Conservation (phyloP, 2,329 filamentous ascomycete species). For the Sporothrix humicola region DNA sequence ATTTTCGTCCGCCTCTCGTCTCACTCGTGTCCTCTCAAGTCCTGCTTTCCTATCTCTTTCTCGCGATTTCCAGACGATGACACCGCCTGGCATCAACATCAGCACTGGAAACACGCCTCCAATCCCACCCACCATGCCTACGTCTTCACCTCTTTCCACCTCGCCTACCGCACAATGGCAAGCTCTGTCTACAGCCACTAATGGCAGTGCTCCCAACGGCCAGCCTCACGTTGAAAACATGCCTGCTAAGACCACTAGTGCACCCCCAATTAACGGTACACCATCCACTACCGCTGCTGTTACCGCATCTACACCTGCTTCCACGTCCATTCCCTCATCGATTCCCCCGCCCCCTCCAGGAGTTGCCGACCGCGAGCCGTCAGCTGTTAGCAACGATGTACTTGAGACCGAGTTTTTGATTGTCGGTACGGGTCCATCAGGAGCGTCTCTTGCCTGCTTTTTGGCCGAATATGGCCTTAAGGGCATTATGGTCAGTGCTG, state of each 20-base stretch:
- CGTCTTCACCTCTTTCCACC: background rate
- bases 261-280: background rate
- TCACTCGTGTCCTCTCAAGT: background rate
- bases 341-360: background rate
- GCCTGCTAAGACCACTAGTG: background rate
- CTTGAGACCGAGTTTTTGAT: slow-evolving; percentile 56
- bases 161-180: background rate
- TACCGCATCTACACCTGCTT: background rate
- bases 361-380: background rate
- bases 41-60: background rate
- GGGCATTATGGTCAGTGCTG: slow-evolving; percentile 59
- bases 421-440: slow-evolving; percentile 59
- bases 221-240: background rate
- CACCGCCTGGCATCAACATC: background rate
- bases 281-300: background rate
- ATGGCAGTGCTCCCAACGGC: background rate
- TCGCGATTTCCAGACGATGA: background rate
- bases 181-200: background rate
- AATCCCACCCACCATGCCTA: background rate
- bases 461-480: slow-evolving; percentile 56
- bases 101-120: slow-evolving; percentile 2
- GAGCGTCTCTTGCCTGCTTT: slow-evolving; percentile 60
- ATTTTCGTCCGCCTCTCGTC: background rate
- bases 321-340: background rate
- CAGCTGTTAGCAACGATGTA: background rate